Evolutionary conservation across 1,284 basidiomycete species (phyloP), one percentile per base, ranked within the genome.

Genomic region (Austroboletus novae-zelandiae): DNA sequence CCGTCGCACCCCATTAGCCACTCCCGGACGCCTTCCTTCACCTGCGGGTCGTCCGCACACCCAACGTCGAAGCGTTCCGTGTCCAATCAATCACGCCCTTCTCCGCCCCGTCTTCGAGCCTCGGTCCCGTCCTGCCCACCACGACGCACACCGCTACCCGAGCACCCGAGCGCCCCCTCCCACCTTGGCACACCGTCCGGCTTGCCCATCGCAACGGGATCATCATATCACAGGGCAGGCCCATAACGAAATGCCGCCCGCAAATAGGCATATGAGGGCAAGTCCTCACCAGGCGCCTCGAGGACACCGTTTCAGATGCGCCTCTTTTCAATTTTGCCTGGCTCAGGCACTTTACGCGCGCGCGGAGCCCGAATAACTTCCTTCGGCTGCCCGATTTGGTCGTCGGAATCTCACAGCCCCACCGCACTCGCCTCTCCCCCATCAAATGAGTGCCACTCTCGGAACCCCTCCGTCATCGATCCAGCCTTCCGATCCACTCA

Each of bases 231-330:
- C 54, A 30, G 31, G 35, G 36, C 41, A 47, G 18, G 41, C 47
- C 47, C 44, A 51, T 60, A 50, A 61, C 57, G 51, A 55, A 45
- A 54, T 47, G 13, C 40, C 35, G 34, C 54, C 58, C 50, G 9
- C 56, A 55, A 57, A 56, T 67, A 34, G 58, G 6, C 35, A 65
- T 59, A 65, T 57, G 56, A 57, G 17, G 4, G 40, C 30, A 35
- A 43, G 4, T 15, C 23, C 35, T 37, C 45, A 43, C 51, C 51
- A 49, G 40, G 31, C 50, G 47, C 52, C 50, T 64, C 65, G 63
- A 62, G 54, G 44, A 47, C 51, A 66, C 53, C 56, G 62, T 64
- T 68, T 64, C 62, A 68, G 65, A 61, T 61, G 31, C 60, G 37
- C n/a, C 52, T 56, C 52, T 51, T 56, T 49, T 55, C 57, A 59